These are phyloP conservation scores for Perkinsela sp. DNA, from an alignment of 208 protist genomes.

Conservation along the genomic window DNA sequence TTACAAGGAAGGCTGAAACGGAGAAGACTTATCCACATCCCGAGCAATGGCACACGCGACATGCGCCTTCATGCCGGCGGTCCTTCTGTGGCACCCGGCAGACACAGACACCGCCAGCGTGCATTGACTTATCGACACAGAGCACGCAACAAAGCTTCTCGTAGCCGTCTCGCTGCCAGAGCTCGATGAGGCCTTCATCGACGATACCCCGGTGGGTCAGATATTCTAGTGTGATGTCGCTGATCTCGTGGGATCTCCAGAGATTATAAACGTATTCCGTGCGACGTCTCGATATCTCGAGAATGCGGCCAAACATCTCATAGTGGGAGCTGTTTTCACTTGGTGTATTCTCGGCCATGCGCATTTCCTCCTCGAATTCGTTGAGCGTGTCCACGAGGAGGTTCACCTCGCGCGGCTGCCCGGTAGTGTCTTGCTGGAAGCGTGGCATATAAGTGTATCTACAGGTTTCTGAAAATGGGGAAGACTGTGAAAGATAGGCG, in stretches of 20 bases:
- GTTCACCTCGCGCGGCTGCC: background rate
- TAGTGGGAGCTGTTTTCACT: background rate
- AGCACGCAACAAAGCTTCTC: background rate
- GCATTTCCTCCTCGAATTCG: background rate
- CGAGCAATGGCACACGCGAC: background rate
- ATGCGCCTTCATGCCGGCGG: background rate
- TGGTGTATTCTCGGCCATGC: background rate
- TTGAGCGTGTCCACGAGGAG: background rate
- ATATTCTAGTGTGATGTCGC: background rate
- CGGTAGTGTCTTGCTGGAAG: background rate
- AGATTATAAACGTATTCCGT: background rate
- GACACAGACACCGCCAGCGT: background rate
- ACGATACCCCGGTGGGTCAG: background rate
- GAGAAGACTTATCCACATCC: background rate
- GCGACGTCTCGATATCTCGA: background rate
- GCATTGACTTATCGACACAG: background rate
- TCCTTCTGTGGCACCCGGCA: background rate
- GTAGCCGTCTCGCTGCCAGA: background rate
- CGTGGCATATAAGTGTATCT: background rate
- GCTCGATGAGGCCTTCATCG: background rate
- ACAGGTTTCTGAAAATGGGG: too few relatives aligned
- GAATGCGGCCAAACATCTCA: background rate
- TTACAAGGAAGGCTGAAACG: too few relatives aligned
- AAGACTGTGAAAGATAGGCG: too few relatives aligned
- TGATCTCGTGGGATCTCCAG: background rate